These are phyloP conservation scores for Cornus kousa DNA, from an alignment of 148 eudicot species.

Conservation along the genomic window DNA sequence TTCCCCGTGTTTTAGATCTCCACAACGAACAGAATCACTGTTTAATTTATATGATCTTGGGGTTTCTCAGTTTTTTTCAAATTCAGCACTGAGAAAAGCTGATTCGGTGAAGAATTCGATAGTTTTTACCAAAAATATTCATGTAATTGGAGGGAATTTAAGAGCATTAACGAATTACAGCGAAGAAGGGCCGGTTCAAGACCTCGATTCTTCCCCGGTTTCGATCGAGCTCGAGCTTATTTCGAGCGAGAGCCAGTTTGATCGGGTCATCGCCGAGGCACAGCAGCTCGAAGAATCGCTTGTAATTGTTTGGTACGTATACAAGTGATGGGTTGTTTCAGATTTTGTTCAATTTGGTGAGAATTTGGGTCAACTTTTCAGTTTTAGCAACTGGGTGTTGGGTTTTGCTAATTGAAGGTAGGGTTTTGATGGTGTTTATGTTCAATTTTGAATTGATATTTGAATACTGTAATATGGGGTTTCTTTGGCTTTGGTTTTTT, in stretches of 20 bases:
- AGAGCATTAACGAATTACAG: constrained; percentile 14
- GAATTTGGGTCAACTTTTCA: too few species aligned
- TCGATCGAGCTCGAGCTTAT: constrained; percentile 40
- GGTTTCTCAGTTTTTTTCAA: neutral
- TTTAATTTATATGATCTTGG: neutral
- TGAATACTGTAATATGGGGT: too few species aligned
- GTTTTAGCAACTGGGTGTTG: too few species aligned
- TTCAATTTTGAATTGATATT: too few species aligned
- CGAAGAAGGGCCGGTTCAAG: constrained; percentile 22
- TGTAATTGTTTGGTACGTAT: constrained; percentile 41
- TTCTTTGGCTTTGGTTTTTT: too few species aligned
- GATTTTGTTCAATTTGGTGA: neutral
- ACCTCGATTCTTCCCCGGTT: constrained; percentile 25
- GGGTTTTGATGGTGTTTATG: too few species aligned
- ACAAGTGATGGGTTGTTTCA: neutral
- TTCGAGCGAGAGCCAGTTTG: constrained; percentile 40
- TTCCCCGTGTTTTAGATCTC: constrained; percentile 2
- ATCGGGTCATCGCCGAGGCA: constrained; percentile 47
- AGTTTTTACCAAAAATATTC: neutral
- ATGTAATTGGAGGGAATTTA: neutral
- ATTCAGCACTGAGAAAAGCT: neutral
- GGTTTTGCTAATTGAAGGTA: too few species aligned
- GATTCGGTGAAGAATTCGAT: neutral
- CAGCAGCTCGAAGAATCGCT: constrained; percentile 41
- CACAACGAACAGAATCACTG: neutral